Base-by-base conservation (phyloP, 257 asterid genomes). In the Petunia secreta region DNA sequence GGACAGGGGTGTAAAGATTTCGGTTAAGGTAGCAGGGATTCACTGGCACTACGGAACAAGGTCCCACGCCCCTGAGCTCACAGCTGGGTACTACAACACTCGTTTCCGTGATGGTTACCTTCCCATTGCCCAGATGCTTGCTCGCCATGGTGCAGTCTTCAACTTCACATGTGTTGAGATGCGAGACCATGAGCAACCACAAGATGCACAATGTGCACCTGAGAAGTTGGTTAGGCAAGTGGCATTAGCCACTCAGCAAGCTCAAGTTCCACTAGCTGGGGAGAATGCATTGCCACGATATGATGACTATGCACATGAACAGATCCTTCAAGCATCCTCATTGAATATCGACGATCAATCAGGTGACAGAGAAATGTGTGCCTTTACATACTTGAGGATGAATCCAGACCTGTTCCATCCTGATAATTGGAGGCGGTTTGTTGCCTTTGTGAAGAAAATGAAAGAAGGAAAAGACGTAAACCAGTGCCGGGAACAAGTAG, bases 41-140 rank as follows among this genome's bases (percentile, higher is more conserved):
- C 99, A 96, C 86, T 94, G 98, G 97, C 99, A 96, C 58, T 96
- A 96, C 0, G 99, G 99, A 2, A 75, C 97, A 46, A 90, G 98
- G 3, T 94, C 99, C 10, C 98, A 96, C n/a, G 97, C 99, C 86
- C 97, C 99, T 0, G 99, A 95, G 87, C 97, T 95, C 69, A 95
- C 98, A 0, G 99, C 98, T 0, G 97, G 98, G 9, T 95, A 95
- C 86, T 93, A 95, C 87, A 95, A 95, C 92, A 92, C 98, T 60
- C 90, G 98, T 8, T 82, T 74, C 75, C 89, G 90, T 0, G 97
- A 93, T 38, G 99, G 98, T 13, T 95, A 95, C 87, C 92, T 92
- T 38, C 99, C 97, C 57, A 89, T 95, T 0, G 99, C 99, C n/a
- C 95, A 83, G n/a, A 96, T 94, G 99, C 83, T 96, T 0, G 93